Evolutionary conservation across 148 eudicot genomes (phyloP).

Genomic region (Amaranthus cruentus): DNA sequence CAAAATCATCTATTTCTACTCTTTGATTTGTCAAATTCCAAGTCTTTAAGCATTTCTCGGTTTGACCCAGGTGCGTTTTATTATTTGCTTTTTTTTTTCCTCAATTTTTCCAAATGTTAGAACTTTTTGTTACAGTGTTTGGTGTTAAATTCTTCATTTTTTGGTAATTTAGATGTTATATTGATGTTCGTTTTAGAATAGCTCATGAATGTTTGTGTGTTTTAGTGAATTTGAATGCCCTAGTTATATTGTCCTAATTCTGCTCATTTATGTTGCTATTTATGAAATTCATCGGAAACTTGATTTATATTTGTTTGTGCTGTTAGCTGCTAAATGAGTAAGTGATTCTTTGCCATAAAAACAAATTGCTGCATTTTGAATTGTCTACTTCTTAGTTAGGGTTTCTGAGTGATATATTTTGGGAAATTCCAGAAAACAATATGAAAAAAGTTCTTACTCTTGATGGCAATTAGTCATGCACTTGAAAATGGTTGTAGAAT

Average conservation of each 20-base stretch:
- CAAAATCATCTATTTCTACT: neutral
- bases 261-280: neutral
- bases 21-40: neutral
- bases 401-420: no score
- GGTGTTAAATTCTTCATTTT: neutral
- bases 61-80: neutral
- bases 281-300: neutral
- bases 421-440: no score
- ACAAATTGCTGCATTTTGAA: neutral
- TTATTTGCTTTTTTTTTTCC: neutral
- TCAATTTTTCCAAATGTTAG: neutral
- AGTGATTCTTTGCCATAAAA: neutral
- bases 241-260: slow-evolving; percentile 8
- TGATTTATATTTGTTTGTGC: neutral
- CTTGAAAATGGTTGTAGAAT: no score
- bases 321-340: neutral
- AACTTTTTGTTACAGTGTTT: neutral
- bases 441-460: no score
- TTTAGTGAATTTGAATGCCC: slow-evolving; percentile 12
- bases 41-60: neutral
- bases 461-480: no score
- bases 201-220: slow-evolving; percentile 9
- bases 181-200: neutral
- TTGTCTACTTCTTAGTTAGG: neutral
- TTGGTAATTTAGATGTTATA: neutral